Conservation (phyloP, 768 basidiomycete genomes). For the Tulasnella sp. region DNA sequence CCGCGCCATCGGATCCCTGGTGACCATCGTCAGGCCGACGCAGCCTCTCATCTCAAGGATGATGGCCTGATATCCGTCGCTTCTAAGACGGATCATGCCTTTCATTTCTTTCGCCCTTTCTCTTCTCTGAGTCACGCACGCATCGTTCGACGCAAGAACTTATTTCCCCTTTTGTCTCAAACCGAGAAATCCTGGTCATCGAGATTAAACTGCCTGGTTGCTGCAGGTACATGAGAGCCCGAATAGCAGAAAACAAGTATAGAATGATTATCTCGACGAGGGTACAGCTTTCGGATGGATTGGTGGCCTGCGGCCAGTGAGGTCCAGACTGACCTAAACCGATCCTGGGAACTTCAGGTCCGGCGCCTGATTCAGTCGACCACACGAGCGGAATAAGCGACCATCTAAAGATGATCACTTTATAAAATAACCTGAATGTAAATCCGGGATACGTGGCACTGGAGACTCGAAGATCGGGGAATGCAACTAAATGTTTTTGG, state of each 20-base stretch:
- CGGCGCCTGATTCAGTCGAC: background rate
- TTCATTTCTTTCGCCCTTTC: background rate
- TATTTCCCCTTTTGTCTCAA: background rate
- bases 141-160: background rate
- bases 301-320: background rate
- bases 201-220: too few species aligned
- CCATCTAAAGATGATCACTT: background rate
- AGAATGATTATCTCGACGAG: too few species aligned
- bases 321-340: background rate
- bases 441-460: background rate
- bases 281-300: too few species aligned
- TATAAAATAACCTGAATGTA: background rate
- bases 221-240: too few species aligned
- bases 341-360: background rate
- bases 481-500: background rate
- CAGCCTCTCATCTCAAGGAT: background rate
- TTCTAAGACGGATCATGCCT: background rate
- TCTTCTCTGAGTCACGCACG: background rate
- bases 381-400: background rate
- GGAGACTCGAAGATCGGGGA: background rate
- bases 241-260: too few species aligned
- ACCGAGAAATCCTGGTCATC: too few species aligned
- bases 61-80: background rate
- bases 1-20: background rate
- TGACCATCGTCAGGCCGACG: conserved; percentile 9